Conservation (phyloP, 225 moss, liverwort and hornwort species). For the Pleurozium schreberi region DNA sequence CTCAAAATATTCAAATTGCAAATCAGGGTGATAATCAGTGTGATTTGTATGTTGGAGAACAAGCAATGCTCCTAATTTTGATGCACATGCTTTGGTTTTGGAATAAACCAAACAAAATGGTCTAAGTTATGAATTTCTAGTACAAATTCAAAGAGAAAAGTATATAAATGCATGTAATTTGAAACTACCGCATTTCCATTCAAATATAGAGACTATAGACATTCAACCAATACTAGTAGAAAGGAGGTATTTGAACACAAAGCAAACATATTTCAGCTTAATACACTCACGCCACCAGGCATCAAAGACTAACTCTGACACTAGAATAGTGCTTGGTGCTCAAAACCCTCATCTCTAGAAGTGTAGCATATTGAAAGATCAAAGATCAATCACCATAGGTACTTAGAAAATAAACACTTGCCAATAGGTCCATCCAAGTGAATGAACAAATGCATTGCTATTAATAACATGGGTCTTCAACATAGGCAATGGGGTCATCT, state of each 20-base stretch:
- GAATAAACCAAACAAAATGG: neutral
- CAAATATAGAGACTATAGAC: neutral
- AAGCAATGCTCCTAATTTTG: too few relatives aligned
- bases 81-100: neutral
- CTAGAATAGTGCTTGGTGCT: neutral
- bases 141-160: neutral
- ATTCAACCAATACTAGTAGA: neutral
- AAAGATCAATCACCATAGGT: neutral
- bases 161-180: neutral
- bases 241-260: neutral
- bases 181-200: neutral
- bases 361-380: neutral
- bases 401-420: too few relatives aligned
- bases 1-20: too few relatives aligned
- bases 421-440: neutral
- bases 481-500: neutral
- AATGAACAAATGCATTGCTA: neutral
- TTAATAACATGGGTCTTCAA: neutral
- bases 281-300: neutral
- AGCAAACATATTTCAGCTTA: neutral
- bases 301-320: neutral
- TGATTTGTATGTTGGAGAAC: neutral
- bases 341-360: neutral
- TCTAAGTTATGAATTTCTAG: neutral
- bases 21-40: too few relatives aligned